Conservation (phyloP, 2,329 filamentous ascomycete genomes). For the Ceratocystis papillata region DNA sequence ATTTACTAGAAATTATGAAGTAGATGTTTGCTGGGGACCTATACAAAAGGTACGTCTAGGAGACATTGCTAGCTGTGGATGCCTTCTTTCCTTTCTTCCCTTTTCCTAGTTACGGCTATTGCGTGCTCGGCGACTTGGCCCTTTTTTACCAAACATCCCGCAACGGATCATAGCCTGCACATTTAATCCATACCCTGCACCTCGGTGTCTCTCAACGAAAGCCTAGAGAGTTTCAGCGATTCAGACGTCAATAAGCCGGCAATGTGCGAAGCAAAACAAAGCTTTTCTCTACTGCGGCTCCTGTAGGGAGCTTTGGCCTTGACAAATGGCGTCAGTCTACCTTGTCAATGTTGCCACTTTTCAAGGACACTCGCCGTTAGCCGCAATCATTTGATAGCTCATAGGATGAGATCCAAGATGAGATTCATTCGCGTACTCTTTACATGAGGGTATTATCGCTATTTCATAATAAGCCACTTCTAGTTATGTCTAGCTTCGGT, state of each 20-base stretch:
- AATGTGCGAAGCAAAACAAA: not conserved
- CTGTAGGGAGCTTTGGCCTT: not conserved
- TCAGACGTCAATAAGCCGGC: not conserved
- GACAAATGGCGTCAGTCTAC: constrained; percentile 22
- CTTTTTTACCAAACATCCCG: constrained; percentile 11
- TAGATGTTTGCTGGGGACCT: constrained; percentile 4
- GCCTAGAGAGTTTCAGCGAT: not conserved
- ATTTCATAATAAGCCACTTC: too few species aligned
- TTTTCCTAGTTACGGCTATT: constrained; percentile 14
- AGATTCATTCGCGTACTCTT: too few species aligned
- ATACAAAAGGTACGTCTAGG: constrained; percentile 15
- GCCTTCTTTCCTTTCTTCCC: not conserved
- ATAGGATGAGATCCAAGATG: not conserved
- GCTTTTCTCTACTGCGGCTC: not conserved
- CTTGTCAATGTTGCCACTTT: constrained; percentile 24
- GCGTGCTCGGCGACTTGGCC: constrained; percentile 21
- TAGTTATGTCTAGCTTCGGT: not conserved
- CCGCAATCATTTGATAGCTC: not conserved
- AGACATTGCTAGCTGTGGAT: not conserved
- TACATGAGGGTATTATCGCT: too few species aligned
- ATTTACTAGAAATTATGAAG: not conserved
- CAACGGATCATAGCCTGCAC: not conserved
- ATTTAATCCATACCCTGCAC: not conserved
- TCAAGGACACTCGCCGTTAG: constrained; percentile 22
- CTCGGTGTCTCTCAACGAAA: not conserved